Base-by-base conservation (phyloP, 208 protist species). In the Trypanosomatidae sp. region DNA sequence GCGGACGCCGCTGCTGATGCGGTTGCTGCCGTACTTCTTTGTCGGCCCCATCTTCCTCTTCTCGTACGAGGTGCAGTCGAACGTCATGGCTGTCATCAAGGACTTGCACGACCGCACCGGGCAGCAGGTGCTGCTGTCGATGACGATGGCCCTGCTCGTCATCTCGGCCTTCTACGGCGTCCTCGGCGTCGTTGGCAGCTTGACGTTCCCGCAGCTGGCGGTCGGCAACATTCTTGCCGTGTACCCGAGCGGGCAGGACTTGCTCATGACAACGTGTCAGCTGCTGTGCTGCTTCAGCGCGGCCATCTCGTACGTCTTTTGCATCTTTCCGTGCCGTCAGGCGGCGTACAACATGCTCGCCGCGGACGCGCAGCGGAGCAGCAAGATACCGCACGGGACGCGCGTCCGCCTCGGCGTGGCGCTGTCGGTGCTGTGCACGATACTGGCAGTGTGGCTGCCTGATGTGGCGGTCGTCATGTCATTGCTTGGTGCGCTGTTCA, bases 31-130 rank as follows among this genome's bases (percentile, higher is more conserved):
- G 1, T 88, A 88, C 50, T 48, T 80, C 46, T 84, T 84, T 41
- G 57, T 60, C 8, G 66, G 59, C 11, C 71, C 72, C 25, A 81
- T 88, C 37, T 88, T 80, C 48, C 56, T 88, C 27, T 88, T 88
- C 47, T 84, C 70, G 5, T 88, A 84, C 47, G 70, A 88, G 51
- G 70, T 81, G 52, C 72, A 84, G 57, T 81, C 78, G 15, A 88
- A 88, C 45, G 71, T 81, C 5, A 88, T 88, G 78, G 73, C 51
- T 0, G 71, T 88, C 6, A 84, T 88, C 45, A 84, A 84, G 58
- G 73, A 88, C 21, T 50, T 84, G 33, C 66, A 83, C 52, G 66
- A 88, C 48, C 59, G 67, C 23, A 75, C 73, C 7, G 73, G 73
- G 28, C 57, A 45, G 41, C 65, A 67, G 38, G 68, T 88, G 30